Conservation (phyloP, 192 early-diverging fungal genomes). For the Backusella sp. region DNA sequence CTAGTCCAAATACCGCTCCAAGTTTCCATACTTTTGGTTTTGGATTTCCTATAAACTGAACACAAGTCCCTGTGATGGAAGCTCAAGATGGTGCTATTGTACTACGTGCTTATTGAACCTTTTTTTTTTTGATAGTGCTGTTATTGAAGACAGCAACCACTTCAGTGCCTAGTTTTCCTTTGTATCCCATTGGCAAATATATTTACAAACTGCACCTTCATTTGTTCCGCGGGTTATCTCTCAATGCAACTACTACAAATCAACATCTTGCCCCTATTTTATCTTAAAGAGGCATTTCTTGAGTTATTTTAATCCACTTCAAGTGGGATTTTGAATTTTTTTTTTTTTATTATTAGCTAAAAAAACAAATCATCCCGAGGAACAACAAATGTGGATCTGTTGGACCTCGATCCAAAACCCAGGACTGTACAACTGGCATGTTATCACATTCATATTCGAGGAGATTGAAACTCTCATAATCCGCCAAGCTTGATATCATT, state of each 20-base stretch:
- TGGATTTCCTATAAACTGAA: neutral
- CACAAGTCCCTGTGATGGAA: neutral
- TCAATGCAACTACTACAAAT: conserved; percentile 1
- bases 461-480: neutral
- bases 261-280: neutral
- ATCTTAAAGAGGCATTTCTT: conserved; percentile 3
- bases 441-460: neutral
- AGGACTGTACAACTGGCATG: neutral
- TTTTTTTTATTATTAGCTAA: neutral
- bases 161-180: neutral
- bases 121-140: neutral
- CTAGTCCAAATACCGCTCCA: neutral
- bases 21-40: neutral
- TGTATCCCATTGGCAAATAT: neutral
- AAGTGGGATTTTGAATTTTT: neutral
- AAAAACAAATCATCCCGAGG: conserved; percentile 2
- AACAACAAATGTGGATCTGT: neutral
- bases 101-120: neutral
- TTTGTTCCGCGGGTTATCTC: neutral
- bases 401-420: conserved; percentile 3
- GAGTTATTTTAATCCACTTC: neutral
- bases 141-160: neutral
- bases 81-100: neutral
- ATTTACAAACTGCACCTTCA: neutral
- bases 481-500: neutral